Conservation (phyloP, 805 yeast genomes). For the Candida vartiovaarae region DNA sequence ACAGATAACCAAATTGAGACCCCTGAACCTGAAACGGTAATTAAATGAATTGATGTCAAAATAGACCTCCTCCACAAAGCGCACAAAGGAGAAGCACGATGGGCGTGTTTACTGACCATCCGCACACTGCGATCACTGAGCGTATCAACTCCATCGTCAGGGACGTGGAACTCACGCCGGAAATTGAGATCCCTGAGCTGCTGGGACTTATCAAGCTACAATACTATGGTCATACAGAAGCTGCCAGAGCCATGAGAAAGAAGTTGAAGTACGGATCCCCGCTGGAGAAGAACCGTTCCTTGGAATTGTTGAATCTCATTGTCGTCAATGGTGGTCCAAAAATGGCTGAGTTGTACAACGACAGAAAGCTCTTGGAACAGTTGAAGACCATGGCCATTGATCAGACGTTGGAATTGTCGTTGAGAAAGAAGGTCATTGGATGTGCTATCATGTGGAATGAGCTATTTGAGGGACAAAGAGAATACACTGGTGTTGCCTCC, state of each 20-base stretch:
- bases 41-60: too few species aligned
- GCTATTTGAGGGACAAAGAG: slow-evolving; percentile 43
- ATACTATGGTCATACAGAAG: slow-evolving; percentile 50
- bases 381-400: slow-evolving; percentile 42
- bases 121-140: slow-evolving; percentile 64
- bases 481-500: slow-evolving; percentile 40
- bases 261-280: slow-evolving; percentile 76
- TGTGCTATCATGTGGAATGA: slow-evolving; percentile 63
- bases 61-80: too few species aligned
- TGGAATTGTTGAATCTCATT: slow-evolving; percentile 52
- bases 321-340: slow-evolving; percentile 47
- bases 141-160: slow-evolving; percentile 45
- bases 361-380: slow-evolving; percentile 59
- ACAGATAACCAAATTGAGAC: too few species aligned
- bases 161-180: slow-evolving; percentile 25
- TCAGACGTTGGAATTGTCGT: slow-evolving; percentile 37
- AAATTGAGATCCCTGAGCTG: slow-evolving; percentile 28
- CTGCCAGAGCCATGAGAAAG: slow-evolving; percentile 87
- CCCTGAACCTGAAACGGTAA: too few species aligned
- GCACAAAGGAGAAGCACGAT: slow-evolving; percentile 19
- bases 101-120: slow-evolving; percentile 55
- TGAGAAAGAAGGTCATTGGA: slow-evolving; percentile 39
- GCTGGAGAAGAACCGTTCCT: slow-evolving; percentile 58
- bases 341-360: slow-evolving; percentile 45
- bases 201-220: slow-evolving; percentile 28